Evolutionary conservation across 106 monocot genomes (phyloP).

Genomic region (Dendrobium officinale): DNA sequence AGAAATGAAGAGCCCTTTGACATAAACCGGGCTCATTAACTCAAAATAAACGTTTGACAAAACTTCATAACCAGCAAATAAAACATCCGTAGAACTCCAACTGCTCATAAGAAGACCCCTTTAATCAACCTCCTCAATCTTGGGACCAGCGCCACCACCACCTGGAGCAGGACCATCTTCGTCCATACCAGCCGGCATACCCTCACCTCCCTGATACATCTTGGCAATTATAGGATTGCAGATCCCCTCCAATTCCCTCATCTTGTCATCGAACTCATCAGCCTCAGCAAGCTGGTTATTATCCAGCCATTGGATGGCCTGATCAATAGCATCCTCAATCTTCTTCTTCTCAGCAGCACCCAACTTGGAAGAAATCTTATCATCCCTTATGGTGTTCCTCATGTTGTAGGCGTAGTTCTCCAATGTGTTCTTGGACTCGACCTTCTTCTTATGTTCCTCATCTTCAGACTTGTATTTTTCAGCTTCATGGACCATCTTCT

Average conservation of each 20-base stretch:
- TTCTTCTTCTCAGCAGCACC: conserved; percentile 38
- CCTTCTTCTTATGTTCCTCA: conserved; percentile 49
- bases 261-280: conserved; percentile 56
- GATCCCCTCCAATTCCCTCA: conserved; percentile 47
- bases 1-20: too few relatives aligned
- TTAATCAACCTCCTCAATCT: conserved; percentile 49
- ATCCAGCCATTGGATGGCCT: conserved; percentile 59
- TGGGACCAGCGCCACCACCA: conserved; percentile 25
- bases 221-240: conserved; percentile 60
- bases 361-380: conserved; percentile 43
- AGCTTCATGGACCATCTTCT: conserved; percentile 43
- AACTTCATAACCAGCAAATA: too few relatives aligned
- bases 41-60: too few relatives aligned
- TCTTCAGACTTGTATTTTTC: conserved; percentile 46
- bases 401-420: conserved; percentile 55
- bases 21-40: too few relatives aligned
- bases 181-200: conserved; percentile 29
- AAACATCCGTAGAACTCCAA: too few relatives aligned
- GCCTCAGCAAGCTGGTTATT: conserved; percentile 45
- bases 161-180: conserved; percentile 20
- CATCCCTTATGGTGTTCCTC: conserved; percentile 44
- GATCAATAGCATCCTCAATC: conserved; percentile 41
- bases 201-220: conserved; percentile 39
- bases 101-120: neutral
- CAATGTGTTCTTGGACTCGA: conserved; percentile 46